Conservation (phyloP, 164 flowering plant genomes). For the Hamamelis virginiana region DNA sequence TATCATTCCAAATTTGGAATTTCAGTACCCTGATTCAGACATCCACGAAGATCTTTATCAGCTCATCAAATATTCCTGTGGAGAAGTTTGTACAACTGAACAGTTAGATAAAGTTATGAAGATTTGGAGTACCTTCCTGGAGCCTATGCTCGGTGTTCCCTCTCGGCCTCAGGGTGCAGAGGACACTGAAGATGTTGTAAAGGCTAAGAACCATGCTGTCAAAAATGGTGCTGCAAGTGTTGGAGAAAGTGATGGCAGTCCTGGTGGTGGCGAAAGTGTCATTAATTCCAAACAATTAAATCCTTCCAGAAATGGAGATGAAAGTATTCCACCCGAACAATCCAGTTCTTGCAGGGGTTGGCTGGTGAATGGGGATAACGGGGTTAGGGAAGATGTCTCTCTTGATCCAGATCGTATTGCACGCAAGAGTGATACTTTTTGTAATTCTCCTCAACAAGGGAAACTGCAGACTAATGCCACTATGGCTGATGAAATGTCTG, state of each 20-base stretch:
- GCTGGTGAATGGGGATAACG: conserved; percentile 43
- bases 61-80: conserved; percentile 75
- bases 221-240: conserved; percentile 34
- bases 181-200: conserved; percentile 69
- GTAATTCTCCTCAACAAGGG: conserved; percentile 33
- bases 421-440: conserved; percentile 33
- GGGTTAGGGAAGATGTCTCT: conserved; percentile 39
- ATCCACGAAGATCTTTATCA: conserved; percentile 85
- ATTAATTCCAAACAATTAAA: conserved; percentile 39
- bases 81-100: conserved; percentile 79
- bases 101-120: conserved; percentile 87
- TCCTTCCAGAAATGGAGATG: conserved; percentile 49
- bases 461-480: conserved; percentile 32
- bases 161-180: conserved; percentile 70
- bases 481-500: conserved; percentile 41
- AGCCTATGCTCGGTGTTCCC: conserved; percentile 79
- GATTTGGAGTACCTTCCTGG: conserved; percentile 88
- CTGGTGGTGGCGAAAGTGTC: conserved; percentile 35
- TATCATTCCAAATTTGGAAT: conserved; percentile 60
- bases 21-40: conserved; percentile 63
- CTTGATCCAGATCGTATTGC: conserved; percentile 35
- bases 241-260: conserved; percentile 56
- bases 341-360: conserved; percentile 42
- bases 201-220: conserved; percentile 39
- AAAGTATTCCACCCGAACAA: conserved; percentile 39